Evolutionary conservation across 306 rosid genomes (phyloP), one percentile per base, ranked within the genome.

Genomic region (Parietaria judaica): DNA sequence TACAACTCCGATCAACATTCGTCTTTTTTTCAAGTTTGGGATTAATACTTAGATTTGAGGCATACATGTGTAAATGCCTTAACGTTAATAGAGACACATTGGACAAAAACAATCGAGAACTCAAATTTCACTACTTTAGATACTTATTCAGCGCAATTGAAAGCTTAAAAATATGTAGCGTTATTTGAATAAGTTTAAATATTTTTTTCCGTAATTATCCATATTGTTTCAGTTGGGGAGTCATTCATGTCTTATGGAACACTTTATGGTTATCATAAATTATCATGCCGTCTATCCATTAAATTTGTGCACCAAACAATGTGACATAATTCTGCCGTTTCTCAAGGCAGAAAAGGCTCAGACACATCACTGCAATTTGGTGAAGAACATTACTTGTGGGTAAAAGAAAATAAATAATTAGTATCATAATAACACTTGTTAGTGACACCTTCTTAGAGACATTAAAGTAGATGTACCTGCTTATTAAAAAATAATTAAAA

Each of bases 381-480:
- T 53, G 60, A 37, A 36, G 3, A 1, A 56, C 14, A 36, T 58
- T 58, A 11, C 59, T 10, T 36, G 9, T 60, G 63, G 47, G 45
- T 59, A 53, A 14, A 66, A 57, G 69, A 60, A 70, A 72, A 65
- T 57, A 74, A 74, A 76, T 23, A 23, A 66, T n/a, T 11, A 77
- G 64, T 61, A 39, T 65, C 31, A 23, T 23, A 23, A 23, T 48
- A 54, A 70, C 67, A 70, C 71, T 66, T 74, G 74, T 69, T 63
- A 51, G 69, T 66, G 81, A 76, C 62, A 66, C 67, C 64, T 12
- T 72, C 53, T 41, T 65, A 35, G 74, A 67, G 76, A 60, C 76
- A 70, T 34, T 35, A 68, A 79, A 77, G 83, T 83, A 58, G 81
- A 41, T 72, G 74, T 64, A 75, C 81, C 78, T 77, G 76, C 83